These are phyloP conservation scores for Earliella scabrosa DNA, from an alignment of 1,284 basidiomycete genomes.

Conservation along the genomic window DNA sequence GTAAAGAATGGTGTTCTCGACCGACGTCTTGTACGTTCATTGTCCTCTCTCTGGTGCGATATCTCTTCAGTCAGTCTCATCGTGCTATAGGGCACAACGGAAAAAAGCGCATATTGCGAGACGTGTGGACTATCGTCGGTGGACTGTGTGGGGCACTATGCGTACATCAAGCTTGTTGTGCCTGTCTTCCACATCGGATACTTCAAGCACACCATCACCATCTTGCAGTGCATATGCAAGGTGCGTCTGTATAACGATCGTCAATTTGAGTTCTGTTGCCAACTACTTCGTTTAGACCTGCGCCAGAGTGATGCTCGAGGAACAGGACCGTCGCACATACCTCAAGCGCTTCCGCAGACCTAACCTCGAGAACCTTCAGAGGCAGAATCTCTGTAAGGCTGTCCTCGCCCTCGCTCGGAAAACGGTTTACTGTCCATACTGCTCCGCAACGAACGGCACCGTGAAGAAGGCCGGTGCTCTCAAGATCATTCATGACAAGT, in stretches of 20 bases:
- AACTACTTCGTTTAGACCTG: constrained; percentile 68
- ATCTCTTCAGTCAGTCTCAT: too few species aligned
- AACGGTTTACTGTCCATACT: constrained; percentile 92
- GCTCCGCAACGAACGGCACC: constrained; percentile 90
- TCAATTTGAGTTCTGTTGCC: neutral
- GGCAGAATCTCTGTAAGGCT: constrained; percentile 86
- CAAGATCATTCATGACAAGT: constrained; percentile 98
- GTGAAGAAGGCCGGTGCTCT: constrained; percentile 97
- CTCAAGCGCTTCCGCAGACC: constrained; percentile 90
- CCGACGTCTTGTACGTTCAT: constrained; percentile 73
- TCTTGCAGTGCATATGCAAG: constrained; percentile 97
- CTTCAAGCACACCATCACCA: constrained; percentile 93
- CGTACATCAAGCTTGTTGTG: constrained; percentile 94
- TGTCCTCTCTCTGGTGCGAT: too few species aligned
- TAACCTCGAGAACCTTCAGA: constrained; percentile 92
- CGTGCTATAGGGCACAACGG: constrained; percentile 98
- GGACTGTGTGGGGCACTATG: constrained; percentile 98
- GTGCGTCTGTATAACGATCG: neutral
- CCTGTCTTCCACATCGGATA: constrained; percentile 99
- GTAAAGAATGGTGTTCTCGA: constrained; percentile 94
- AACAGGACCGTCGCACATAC: constrained; percentile 83
- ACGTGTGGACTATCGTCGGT: constrained; percentile 94
- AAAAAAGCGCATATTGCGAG: constrained; percentile 92
- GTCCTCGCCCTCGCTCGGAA: constrained; percentile 92
- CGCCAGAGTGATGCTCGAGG: constrained; percentile 91